These are phyloP conservation scores for Arachnopeziza araneosa DNA, from an alignment of 2,329 filamentous ascomycete genomes.

Conservation along the genomic window DNA sequence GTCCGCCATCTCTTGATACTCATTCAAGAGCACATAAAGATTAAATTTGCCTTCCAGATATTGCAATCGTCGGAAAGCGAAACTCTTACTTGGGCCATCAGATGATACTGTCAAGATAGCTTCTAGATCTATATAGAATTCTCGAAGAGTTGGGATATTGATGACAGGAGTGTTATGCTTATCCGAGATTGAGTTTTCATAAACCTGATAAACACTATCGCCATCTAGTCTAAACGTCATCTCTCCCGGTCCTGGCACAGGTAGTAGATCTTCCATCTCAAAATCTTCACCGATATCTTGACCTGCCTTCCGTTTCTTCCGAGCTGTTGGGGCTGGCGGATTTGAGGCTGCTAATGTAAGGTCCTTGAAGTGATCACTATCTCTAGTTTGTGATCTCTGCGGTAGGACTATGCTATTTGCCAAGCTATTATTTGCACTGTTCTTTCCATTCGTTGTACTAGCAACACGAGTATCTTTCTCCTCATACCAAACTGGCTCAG, in stretches of 20 bases:
- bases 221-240: slow-evolving; percentile 74
- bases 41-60: slow-evolving; percentile 98
- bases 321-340: slow-evolving; percentile 37
- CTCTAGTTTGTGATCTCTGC: slow-evolving; percentile 24
- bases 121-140: slow-evolving; percentile 95
- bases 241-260: slow-evolving; percentile 64
- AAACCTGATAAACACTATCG: slow-evolving; percentile 88
- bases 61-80: slow-evolving; percentile 88
- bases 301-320: slow-evolving; percentile 73
- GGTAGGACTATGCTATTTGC: slow-evolving; percentile 30
- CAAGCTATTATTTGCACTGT: slow-evolving; percentile 44
- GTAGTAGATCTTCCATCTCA: slow-evolving; percentile 68
- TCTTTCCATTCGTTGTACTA: slow-evolving; percentile 26
- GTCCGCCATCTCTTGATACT: slow-evolving; percentile 96
- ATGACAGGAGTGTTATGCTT: slow-evolving; percentile 65
- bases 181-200: slow-evolving; percentile 59
- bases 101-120: slow-evolving; percentile 82
- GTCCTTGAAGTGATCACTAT: slow-evolving; percentile 14
- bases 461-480: slow-evolving; percentile 26
- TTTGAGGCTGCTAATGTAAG: slow-evolving; percentile 30
- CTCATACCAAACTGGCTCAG: slow-evolving; percentile 82
- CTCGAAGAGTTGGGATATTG: slow-evolving; percentile 82
- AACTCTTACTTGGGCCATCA: slow-evolving; percentile 93
- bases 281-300: slow-evolving; percentile 92
- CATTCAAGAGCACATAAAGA: slow-evolving; percentile 85